These are phyloP conservation scores for Leccinum subtestaceum DNA, from an alignment of 768 basidiomycete genomes.

Conservation along the genomic window DNA sequence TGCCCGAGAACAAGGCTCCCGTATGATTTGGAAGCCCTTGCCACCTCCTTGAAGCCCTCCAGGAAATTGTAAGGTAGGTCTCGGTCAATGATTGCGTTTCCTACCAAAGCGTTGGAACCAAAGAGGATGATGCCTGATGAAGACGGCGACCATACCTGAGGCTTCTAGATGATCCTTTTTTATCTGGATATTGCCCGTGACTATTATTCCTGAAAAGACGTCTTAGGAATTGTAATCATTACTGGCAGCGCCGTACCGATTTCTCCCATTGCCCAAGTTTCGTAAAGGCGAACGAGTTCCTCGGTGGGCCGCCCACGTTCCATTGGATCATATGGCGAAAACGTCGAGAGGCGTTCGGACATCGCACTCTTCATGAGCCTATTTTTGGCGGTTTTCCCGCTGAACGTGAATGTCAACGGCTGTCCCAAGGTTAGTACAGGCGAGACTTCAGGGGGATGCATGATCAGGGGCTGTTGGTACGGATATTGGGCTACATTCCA, in stretches of 20 bases:
- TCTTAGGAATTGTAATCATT: conserved; percentile 2
- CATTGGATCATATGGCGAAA: conserved; percentile 29
- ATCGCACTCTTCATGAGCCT: conserved; percentile 35
- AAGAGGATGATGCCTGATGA: neutral
- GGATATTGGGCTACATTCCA: conserved; percentile 14
- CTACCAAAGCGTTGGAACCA: conserved; percentile 11
- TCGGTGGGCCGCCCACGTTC: conserved; percentile 33
- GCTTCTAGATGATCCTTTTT: conserved; percentile 36
- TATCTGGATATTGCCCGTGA: conserved; percentile 35
- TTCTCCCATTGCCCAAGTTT: conserved; percentile 33
- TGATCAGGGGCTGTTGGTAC: conserved; percentile 11
- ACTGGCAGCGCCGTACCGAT: conserved; percentile 22
- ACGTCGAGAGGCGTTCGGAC: conserved; percentile 36
- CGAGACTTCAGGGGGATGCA: conserved; percentile 17
- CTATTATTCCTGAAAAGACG: conserved; percentile 26
- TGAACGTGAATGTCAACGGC: conserved; percentile 29
- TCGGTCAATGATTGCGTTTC: conserved; percentile 32
- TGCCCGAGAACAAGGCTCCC: conserved; percentile 34
- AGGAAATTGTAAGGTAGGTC: conserved; percentile 27
- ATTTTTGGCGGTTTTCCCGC: conserved; percentile 30
- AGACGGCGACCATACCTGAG: conserved; percentile 21
- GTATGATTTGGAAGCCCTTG: conserved; percentile 30
- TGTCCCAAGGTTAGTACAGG: conserved; percentile 24
- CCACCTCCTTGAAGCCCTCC: conserved; percentile 19
- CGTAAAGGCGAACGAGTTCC: conserved; percentile 33